Evolutionary conservation across 371 early-diverging fungal species (phyloP), one percentile per base, ranked within the genome.

Genomic region (Mortierella sp.): DNA sequence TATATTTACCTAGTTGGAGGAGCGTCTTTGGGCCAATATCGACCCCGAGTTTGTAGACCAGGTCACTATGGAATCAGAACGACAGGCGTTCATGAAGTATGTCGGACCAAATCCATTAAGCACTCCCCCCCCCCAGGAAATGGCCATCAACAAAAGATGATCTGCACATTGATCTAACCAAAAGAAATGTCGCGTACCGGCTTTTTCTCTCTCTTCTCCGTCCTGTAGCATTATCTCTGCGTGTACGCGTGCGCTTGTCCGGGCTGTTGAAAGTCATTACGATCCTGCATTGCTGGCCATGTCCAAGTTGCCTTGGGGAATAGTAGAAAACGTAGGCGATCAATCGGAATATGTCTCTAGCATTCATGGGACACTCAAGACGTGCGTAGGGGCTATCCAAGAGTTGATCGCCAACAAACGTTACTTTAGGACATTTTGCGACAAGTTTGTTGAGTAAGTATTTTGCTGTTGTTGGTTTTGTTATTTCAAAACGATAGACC

Each of bases 271-370:
- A 55, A 82, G 70, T 12, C 68, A 83, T 44, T 86, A 90, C 53
- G 96, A 94, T 7, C 73, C 90, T 4, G 88, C 90, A 1, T 74
- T 96, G 23, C 76, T 84, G 1, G 72, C 86, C 57, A 94, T 97
- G 94, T 67, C 88, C 16, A 85, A 86, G 65, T 80, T 91, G 16
- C 86, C 89, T 4, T 98, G 98, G 98, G 89, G 87, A 6, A 86
- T 87, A 0, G 72, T 97, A 70, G 91, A 93, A 60, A 82, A 90
- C 2, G 98, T 97, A 9, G 98, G 97, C 9, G 98, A 98, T 77
- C 97, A 97, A 73, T 95, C 95, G 0, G 92, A 89, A 58, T 96
- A 97, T 81, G 91, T 98, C 23, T 86, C 88, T 1, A 77, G 83
- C 68, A 84, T 95, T 30, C 88, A 89, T 29, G 82, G 80, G 16